Evolutionary conservation across 768 basidiomycete genomes (phyloP), one percentile per base, ranked within the genome.

Genomic region (Cystofilobasidium macerans): DNA sequence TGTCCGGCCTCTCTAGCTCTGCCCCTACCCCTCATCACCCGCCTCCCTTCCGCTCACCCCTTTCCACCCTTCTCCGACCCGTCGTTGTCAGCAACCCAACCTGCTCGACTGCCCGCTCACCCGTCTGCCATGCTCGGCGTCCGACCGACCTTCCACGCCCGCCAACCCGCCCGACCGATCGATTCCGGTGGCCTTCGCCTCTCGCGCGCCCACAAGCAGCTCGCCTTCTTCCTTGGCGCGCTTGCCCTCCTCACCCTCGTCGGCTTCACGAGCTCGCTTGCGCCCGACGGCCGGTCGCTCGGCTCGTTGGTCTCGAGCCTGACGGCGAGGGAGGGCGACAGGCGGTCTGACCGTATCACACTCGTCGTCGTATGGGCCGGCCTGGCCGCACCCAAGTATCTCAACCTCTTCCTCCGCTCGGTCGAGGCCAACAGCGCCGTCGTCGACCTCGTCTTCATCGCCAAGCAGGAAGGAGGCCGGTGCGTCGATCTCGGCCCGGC

Each of bases 381-480:
- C 4, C 13, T 61, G 3, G 22, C 12, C 16, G 60, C 61, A 14
- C 65, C 65, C 4, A 36, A 33, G 32, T 67, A 67, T 53, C 65
- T 67, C 18, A 30, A 22, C 48, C 32, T 61, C 20, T 67, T 67
- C 54, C 33, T 67, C 9, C 51, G 54, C 2, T 36, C 32, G 22
- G 65, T 67, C 22, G 60, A 61, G 59, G 54, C 59, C 11, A 67
- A 67, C 51, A 2, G 6, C 16, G 43, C 33, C 3, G 26, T n/a
- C 30, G 65, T 67, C n/a, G 65, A 67, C 59, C 32, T 67, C 6
- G n/a, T 67, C 0, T 67, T 67, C 30, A 59, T 67, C 8, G 65
- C 65, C 8, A 67, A 61, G 38, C 36, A 22, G 24, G 18, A 16
- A 26, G 63, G 32, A 24, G 56, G 63, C 0, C 36, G 40, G 40